Evolutionary conservation across 257 asterid genomes (phyloP).

Genomic region (Penstemon eatonii): DNA sequence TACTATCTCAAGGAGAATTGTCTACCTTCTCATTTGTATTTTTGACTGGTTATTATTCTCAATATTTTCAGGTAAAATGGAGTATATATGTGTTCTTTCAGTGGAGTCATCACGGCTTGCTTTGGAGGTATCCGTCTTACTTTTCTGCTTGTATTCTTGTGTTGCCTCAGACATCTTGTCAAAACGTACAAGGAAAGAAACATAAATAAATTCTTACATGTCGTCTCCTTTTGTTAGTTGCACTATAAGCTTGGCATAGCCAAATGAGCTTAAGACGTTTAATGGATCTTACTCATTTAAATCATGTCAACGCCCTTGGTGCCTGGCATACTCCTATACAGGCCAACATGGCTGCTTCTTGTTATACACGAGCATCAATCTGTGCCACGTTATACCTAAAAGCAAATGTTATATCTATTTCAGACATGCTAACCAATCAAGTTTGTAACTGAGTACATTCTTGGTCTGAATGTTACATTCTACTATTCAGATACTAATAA

Average conservation of each 20-base stretch:
- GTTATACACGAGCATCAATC: neutral
- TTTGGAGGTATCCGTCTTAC: conserved; percentile 57
- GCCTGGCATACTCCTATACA: neutral
- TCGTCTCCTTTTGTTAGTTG: conserved; percentile 13
- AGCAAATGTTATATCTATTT: no score
- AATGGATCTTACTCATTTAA: conserved; percentile 14
- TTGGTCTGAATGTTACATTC: neutral
- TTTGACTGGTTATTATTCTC: conserved; percentile 1
- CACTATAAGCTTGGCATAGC: conserved; percentile 18
- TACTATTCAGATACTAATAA: conserved; percentile 15
- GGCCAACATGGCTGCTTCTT: conserved; percentile 10
- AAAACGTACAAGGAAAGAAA: conserved; percentile 1
- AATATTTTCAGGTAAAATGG: conserved; percentile 70
- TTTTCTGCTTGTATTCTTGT: conserved; percentile 19
- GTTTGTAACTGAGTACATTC: conserved; percentile 16
- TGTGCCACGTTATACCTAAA: conserved; percentile 9
- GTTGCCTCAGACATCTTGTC: conserved; percentile 11
- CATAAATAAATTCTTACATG: conserved; percentile 2
- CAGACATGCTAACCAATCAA: no score
- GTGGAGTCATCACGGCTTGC: conserved; percentile 76
- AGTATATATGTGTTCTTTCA: conserved; percentile 64
- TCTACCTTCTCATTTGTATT: conserved; percentile 6
- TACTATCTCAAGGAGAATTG: conserved; percentile 16
- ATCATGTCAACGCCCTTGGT: neutral
- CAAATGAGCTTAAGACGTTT: neutral